Percentiles rank a stretch among this genome's conserved stretches.
These are phyloP conservation scores for Candida nitratophila DNA, from an alignment of 805 yeast genomes.

Conservation along the genomic window DNA sequence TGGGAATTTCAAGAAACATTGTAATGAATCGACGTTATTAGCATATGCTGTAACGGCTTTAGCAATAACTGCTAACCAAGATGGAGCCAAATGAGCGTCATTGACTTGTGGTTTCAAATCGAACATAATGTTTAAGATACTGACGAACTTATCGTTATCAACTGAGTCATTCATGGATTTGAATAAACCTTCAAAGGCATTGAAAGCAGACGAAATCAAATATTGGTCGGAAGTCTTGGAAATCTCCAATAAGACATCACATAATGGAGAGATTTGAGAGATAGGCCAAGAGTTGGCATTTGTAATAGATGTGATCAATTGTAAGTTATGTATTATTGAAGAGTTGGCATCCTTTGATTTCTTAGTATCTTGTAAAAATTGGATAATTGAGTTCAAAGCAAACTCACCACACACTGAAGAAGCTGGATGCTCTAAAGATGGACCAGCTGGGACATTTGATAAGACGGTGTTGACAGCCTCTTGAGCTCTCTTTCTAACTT, in stretches of 20 bases:
- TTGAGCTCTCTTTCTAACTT: conserved; percentile 90
- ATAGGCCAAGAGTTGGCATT: conserved; percentile 80
- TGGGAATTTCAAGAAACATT: conserved; percentile 52
- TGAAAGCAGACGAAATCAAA: conserved; percentile 74
- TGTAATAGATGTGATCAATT: conserved; percentile 65
- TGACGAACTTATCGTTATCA: conserved; percentile 56
- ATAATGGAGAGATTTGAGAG: conserved; percentile 56
- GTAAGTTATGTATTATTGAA: conserved; percentile 66
- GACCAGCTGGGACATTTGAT: conserved; percentile 64
- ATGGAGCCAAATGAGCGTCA: conserved; percentile 81
- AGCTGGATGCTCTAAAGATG: conserved; percentile 73
- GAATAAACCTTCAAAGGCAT: conserved; percentile 77
- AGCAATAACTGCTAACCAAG: conserved; percentile 94
- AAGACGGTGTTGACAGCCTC: conserved; percentile 74
- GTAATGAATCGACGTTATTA: conserved; percentile 35
- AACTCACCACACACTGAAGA: conserved; percentile 62
- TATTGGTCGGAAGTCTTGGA: conserved; percentile 81
- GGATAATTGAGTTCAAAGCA: conserved; percentile 48
- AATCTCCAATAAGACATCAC: conserved; percentile 68
- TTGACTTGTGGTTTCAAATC: conserved; percentile 75
- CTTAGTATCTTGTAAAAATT: conserved; percentile 32
- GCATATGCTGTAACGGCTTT: conserved; percentile 62
- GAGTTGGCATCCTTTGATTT: conserved; percentile 45
- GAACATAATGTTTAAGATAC: conserved; percentile 63
- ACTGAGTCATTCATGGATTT: conserved; percentile 45